Percentiles rank a stretch among this genome's conserved stretches.
Conservation (phyloP, 2,329 filamentous ascomycete genomes). For the Alternaria dauci region DNA sequence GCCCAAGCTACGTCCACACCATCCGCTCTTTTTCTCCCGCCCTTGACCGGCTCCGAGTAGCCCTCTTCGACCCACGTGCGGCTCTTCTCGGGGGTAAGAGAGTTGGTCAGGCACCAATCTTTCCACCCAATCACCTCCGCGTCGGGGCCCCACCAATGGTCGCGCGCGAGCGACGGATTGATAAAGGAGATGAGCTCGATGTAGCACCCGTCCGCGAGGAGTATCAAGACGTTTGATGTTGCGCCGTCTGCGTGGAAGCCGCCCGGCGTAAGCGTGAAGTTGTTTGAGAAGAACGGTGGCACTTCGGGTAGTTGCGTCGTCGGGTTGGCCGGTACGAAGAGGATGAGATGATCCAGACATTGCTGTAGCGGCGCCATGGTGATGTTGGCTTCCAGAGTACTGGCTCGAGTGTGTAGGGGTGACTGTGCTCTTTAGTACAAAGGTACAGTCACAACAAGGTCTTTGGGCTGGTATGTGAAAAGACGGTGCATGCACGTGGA, state of each 20-base stretch:
- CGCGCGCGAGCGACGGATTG: constrained; percentile 53
- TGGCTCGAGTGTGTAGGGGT: too few species aligned
- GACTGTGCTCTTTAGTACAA: not conserved
- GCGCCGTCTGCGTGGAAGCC: constrained; percentile 68
- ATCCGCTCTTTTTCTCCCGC: constrained; percentile 65
- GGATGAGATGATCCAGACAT: constrained; percentile 69
- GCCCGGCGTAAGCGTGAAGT: constrained; percentile 68
- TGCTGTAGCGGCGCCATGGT: constrained; percentile 16
- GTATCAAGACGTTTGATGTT: constrained; percentile 69
- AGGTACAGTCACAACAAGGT: not conserved
- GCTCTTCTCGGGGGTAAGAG: constrained; percentile 19
- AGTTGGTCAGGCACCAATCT: constrained; percentile 62
- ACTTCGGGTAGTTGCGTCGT: constrained; percentile 50
- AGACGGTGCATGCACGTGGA: not conserved
- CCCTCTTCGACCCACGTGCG: constrained; percentile 35
- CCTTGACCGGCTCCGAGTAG: constrained; percentile 61
- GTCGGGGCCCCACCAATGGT: constrained; percentile 68
- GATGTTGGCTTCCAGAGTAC: not conserved
- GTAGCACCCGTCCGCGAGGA: constrained; percentile 71
- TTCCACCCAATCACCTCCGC: constrained; percentile 64
- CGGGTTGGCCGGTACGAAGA: constrained; percentile 67
- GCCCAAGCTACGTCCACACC: constrained; percentile 67
- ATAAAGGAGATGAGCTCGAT: constrained; percentile 72
- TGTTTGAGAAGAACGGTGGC: constrained; percentile 59
- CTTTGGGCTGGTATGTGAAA: not conserved